These are phyloP conservation scores for Suhomyces kunorum DNA, from an alignment of 1,139 yeast species.

Conservation along the genomic window DNA sequence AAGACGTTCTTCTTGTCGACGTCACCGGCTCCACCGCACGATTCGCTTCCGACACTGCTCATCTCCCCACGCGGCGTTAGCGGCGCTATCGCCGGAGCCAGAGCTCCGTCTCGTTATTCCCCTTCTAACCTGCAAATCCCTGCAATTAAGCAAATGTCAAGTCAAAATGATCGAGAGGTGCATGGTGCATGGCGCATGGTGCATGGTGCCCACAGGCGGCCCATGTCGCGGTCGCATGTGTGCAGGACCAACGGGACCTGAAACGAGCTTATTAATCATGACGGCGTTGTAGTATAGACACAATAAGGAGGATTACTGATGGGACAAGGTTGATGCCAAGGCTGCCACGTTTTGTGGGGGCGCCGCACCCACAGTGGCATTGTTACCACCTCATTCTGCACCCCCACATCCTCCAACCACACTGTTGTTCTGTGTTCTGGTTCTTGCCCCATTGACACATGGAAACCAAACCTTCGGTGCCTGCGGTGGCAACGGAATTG, in stretches of 20 bases:
- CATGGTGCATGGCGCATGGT: too few relatives aligned
- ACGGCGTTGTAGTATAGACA: too few relatives aligned
- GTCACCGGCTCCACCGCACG: too few relatives aligned
- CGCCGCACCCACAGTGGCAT: too few relatives aligned
- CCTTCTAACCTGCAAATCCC: slow-evolving; percentile 8
- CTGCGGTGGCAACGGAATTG: neutral
- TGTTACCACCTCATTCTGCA: too few relatives aligned
- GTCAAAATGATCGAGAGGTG: slow-evolving; percentile 14
- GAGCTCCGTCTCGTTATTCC: neutral
- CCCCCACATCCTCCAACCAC: too few relatives aligned
- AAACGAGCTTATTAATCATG: slow-evolving; percentile 3
- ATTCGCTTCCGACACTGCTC: neutral
- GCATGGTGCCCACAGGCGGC: neutral
- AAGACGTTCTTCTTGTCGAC: too few relatives aligned
- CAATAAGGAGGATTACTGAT: too few relatives aligned
- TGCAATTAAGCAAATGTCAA: slow-evolving; percentile 12
- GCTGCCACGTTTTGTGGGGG: too few relatives aligned
- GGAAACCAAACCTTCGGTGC: neutral
- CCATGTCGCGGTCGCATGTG: neutral
- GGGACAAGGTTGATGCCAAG: too few relatives aligned
- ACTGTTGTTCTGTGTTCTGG: too few relatives aligned
- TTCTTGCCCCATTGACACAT: too few relatives aligned
- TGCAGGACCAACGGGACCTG: slow-evolving; percentile 2
- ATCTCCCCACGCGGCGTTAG: neutral
- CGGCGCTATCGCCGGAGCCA: neutral